Base-by-base conservation (phyloP, 345 rosid genomes). In the Euphorbia pulcherrima region DNA sequence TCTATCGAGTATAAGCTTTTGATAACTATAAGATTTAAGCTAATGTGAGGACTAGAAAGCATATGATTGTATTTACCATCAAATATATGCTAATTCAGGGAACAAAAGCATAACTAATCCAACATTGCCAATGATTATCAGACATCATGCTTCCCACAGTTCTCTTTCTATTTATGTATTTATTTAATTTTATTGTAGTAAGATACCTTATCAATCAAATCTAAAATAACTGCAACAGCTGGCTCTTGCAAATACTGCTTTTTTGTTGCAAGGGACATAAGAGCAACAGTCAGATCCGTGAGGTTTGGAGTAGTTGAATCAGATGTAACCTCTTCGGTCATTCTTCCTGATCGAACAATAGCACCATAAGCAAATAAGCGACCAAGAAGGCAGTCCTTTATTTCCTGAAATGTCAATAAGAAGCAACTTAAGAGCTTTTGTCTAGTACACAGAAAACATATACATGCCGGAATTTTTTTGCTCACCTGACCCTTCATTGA, bases 401-500 rank as follows among this genome's bases (percentile, higher is more conserved):
- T 81, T 80, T 95, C 99, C 99, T 91, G 85, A 59, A 51, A 66
- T n/a, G 54, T 55, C 68, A 70, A 28, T 44, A 74, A 65, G 11
- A 40, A 72, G 53, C 30, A 21, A 40, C 61, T 68, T 64, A 35
- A 65, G 67, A 44, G 37, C 48, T 60, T 61, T 16, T 39, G 26
- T 52, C 0, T 13, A 58, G 21, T 41, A 64, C 33, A 69, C 24
- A 23, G 57, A 10, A 71, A 53, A 39, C 62, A 1, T 14, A 51
- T 26, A 51, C 41, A 65, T 28, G 52, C 1, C n/a, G 21, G 27
- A 10, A 74, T 26, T 60, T 48, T 33, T 39, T 65, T 68, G 72
- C 89, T 50, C 73, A 92, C 99, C 87, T 89, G 97, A 40, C 99
- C 97, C 85, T 83, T 95, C 97, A 87, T 88, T 8, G 97, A 86